Percentiles rank a stretch among this genome's conserved stretches.
Evolutionary conservation across 2,329 filamentous ascomycete genomes (phyloP).

Genomic region (Colletotrichum echinochloae): DNA sequence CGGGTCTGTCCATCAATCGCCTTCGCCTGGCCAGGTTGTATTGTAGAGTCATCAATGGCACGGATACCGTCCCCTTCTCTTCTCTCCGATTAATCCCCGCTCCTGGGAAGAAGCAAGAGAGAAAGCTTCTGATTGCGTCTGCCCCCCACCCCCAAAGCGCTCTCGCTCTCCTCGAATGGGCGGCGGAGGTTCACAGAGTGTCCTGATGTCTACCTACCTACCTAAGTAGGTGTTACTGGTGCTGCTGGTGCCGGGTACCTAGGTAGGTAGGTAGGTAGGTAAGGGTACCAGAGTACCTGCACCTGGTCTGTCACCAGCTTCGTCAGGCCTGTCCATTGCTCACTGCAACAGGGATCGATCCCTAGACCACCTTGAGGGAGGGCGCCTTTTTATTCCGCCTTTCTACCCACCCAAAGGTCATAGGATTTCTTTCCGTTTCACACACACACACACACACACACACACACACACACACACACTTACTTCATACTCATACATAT

Average conservation of each 20-base stretch:
- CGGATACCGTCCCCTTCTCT: not conserved
- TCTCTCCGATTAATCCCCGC: constrained; percentile 13
- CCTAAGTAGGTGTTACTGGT: no score
- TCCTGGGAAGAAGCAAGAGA: not conserved
- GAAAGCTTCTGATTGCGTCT: constrained; percentile 12
- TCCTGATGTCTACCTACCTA: no score
- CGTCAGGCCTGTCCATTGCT: constrained; percentile 12
- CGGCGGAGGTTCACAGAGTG: not conserved
- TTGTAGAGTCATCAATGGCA: not conserved
- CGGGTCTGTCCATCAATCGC: constrained; percentile 2
- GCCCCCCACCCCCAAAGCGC: constrained; percentile 27
- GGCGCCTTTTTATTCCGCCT: constrained; percentile 34
- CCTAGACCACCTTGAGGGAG: constrained; percentile 16
- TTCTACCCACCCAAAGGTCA: constrained; percentile 3
- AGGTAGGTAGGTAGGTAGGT: no score
- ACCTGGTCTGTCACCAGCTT: constrained; percentile 1
- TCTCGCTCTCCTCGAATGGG: constrained; percentile 29
- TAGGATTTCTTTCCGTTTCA: constrained; percentile 22
- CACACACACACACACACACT: not conserved
- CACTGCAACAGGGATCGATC: constrained; percentile 15
- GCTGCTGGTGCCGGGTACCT: no score
- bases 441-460: constrained; percentile 12
- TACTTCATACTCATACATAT: not conserved
- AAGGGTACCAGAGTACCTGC: constrained; percentile 19
- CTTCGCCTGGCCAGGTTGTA: not conserved